Evolutionary conservation across 768 basidiomycete genomes (phyloP), one percentile per base, ranked within the genome.

Genomic region (Suillus hirtellus): DNA sequence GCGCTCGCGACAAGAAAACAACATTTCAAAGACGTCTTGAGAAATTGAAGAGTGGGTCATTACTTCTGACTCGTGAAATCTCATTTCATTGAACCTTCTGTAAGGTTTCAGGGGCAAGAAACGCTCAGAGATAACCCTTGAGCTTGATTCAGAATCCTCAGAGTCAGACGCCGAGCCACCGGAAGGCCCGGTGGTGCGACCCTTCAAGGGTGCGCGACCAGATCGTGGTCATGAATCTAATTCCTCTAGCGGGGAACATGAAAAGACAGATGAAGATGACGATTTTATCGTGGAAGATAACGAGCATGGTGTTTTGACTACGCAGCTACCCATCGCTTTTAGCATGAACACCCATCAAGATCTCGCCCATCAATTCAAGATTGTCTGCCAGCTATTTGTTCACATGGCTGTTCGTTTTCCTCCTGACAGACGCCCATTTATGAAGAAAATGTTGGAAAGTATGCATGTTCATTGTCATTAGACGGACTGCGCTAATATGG

Each of bases 381-480:
- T 90, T 44, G 81, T 95, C 50, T 94, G 92, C 67, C 94, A 96
- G 70, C 83, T 95, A 35, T 91, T 95, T 66, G 90, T 95, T 14
- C 88, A 95, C 67, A 77, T 96, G 47, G 89, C 90, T 43, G 86
- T 92, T 37, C 84, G 79, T 38, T 80, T 84, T 6, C 72, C 79
- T 19, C 74, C 72, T 3, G 79, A 86, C 53, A 80, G 92, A 21
- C 78, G 76, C 54, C 68, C 75, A 7, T 88, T 86, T 68, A 85
- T 90, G 83, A 72, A 83, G 64, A 80, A 79, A 59, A 74, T 86
- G 62, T 61, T 75, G 31, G 78, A 81, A 75, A 80, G 89, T 87
- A 63, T 62, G 75, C 37, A 40, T 27, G 7, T 43, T 34, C 44
- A 52, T 35, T 19, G 31, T 56, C 1, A 8, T 42, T 37, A 19